A percentile compares a stretch with the other conserved stretches of the same genome.
phyloP scores from a whole-genome alignment of 2,329 filamentous ascomycete genomes.

The Aspergillus novoparasiticus region DNA sequence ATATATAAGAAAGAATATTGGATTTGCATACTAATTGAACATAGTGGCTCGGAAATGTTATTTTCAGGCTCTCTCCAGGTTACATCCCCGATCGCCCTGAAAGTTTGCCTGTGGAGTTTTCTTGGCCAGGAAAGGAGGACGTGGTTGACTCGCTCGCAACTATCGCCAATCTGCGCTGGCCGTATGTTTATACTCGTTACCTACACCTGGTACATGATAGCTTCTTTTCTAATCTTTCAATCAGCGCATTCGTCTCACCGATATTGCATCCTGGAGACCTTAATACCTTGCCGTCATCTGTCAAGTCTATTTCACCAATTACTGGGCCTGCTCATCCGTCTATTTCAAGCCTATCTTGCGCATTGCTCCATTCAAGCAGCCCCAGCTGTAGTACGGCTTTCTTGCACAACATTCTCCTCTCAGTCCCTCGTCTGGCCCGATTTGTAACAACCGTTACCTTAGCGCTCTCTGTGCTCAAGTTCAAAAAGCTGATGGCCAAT shows the following conservation, averaged over 20 bases:
- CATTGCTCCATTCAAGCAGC: slow-evolving; percentile 81
- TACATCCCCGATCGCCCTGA: slow-evolving; percentile 76
- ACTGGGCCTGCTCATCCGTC: slow-evolving; percentile 84
- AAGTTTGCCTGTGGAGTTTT: slow-evolving; percentile 65
- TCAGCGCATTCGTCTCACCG: slow-evolving; percentile 77
- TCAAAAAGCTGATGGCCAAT: slow-evolving; percentile 67
- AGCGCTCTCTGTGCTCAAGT: slow-evolving; percentile 67
- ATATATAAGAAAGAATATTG: slow-evolving; percentile 24
- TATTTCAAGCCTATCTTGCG: slow-evolving; percentile 83
- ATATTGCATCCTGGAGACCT: slow-evolving; percentile 78
- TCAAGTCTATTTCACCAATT: slow-evolving; percentile 73
- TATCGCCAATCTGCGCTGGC: slow-evolving; percentile 83
- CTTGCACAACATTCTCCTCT: slow-evolving; percentile 80
- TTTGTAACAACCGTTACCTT: slow-evolving; percentile 69
- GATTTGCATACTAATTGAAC: slow-evolving; percentile 5
- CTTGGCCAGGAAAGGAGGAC: slow-evolving; percentile 75
- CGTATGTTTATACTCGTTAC: slow-evolving; percentile 56
- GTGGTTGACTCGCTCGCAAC: slow-evolving; percentile 79
- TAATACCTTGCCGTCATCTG: slow-evolving; percentile 58
- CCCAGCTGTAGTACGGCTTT: slow-evolving; percentile 88
- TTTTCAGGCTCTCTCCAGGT: slow-evolving; percentile 69
- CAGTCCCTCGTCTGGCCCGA: slow-evolving; percentile 76
- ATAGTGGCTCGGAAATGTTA: slow-evolving; percentile 64
- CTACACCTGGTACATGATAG: neutral
- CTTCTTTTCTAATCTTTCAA: slow-evolving; percentile 1